These are phyloP conservation scores for Fusarium decemcellulare DNA, from an alignment of 2,329 filamentous ascomycete species.

Conservation along the genomic window DNA sequence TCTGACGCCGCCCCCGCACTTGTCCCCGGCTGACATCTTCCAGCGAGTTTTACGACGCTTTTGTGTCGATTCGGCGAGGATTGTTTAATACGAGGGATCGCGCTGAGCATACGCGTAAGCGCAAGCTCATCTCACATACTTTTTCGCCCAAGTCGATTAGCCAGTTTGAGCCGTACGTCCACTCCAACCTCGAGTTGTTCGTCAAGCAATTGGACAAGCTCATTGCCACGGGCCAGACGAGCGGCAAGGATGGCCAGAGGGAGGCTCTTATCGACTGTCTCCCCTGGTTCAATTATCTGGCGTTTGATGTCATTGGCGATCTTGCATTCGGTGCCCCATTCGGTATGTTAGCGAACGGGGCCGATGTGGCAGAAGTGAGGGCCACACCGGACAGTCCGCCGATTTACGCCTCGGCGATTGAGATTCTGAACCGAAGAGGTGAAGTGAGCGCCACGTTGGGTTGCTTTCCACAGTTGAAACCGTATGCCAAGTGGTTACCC, in stretches of 20 bases:
- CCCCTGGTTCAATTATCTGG: constrained; percentile 77
- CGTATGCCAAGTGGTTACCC: constrained; percentile 84
- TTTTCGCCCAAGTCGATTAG: constrained; percentile 86
- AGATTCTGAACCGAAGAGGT: constrained; percentile 89
- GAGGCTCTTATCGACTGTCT: constrained; percentile 80
- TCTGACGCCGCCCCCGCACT: neutral
- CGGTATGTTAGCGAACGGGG: constrained; percentile 81
- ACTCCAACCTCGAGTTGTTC: constrained; percentile 82
- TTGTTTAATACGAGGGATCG: constrained; percentile 92
- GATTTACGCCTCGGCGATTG: constrained; percentile 82
- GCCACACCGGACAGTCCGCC: constrained; percentile 71
- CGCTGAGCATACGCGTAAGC: constrained; percentile 86
- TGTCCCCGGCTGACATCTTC: neutral
- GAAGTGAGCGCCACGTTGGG: constrained; percentile 89
- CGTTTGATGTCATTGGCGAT: constrained; percentile 65
- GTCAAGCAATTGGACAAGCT: constrained; percentile 80
- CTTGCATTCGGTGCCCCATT: constrained; percentile 68
- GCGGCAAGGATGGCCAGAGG: constrained; percentile 70
- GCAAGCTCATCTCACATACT: constrained; percentile 89
- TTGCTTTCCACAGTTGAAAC: constrained; percentile 80
- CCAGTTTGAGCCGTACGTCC: constrained; percentile 92
- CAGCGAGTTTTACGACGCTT: constrained; percentile 91
- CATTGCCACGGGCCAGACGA: constrained; percentile 59
- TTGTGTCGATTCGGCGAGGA: constrained; percentile 87
- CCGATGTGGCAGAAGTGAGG: constrained; percentile 82